Percentiles rank a stretch among this genome's conserved stretches.
These are phyloP conservation scores for Kuraishia cidri DNA, from an alignment of 805 yeast species.

Conservation along the genomic window DNA sequence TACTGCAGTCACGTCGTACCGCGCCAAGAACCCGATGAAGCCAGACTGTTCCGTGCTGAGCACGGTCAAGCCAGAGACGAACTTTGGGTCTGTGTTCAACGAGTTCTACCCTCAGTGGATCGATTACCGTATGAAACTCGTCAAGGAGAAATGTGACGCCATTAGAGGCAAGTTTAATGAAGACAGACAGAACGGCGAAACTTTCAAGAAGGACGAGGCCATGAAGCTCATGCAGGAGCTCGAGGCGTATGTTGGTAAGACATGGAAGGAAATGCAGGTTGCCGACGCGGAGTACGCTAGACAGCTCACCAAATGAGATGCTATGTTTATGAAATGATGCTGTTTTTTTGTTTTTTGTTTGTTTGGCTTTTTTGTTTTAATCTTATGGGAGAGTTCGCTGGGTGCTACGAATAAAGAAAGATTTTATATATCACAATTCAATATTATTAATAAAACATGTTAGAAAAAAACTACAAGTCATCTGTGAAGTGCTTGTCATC, in stretches of 20 bases:
- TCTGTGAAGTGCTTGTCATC: background rate
- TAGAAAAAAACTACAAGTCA: no score
- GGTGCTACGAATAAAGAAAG: no score
- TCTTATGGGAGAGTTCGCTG: no score
- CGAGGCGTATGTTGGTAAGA: slow-evolving; percentile 14
- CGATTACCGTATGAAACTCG: slow-evolving; percentile 25
- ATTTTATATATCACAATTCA: no score
- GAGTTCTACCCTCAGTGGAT: slow-evolving; percentile 30
- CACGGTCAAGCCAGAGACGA: slow-evolving; percentile 29
- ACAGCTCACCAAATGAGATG: slow-evolving; percentile 1
- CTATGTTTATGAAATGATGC: no score
- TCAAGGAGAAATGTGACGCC: slow-evolving; percentile 19
- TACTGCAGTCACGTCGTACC: slow-evolving; percentile 30
- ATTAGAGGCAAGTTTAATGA: slow-evolving; percentile 15
- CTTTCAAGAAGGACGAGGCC: slow-evolving; percentile 26
- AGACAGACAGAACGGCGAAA: slow-evolving; percentile 13
- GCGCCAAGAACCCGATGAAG: slow-evolving; percentile 26
- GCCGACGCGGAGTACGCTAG: slow-evolving; percentile 14
- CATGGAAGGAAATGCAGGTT: slow-evolving; percentile 25
- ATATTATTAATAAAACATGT: no score
- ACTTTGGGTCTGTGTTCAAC: slow-evolving; percentile 25
- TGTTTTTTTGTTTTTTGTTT: no score
- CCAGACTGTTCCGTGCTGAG: slow-evolving; percentile 29
- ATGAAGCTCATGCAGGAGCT: slow-evolving; percentile 20
- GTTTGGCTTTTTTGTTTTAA: no score